Evolutionary conservation across 352 stramenopile genomes (phyloP).

Genomic region (Achlya hypogyna): DNA sequence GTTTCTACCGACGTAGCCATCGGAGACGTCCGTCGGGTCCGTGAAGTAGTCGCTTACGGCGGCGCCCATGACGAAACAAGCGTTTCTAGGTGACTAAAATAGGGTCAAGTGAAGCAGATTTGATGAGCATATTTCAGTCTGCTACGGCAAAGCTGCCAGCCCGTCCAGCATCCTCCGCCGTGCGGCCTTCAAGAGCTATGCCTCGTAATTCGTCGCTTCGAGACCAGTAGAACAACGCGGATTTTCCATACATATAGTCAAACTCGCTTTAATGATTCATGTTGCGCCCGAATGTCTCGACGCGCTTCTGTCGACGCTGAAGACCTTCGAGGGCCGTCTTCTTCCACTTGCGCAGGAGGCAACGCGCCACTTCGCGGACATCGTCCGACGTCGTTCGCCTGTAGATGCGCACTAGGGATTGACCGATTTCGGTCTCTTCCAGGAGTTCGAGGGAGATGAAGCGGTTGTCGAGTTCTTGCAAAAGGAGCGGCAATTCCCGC

Average conservation of each 20-base stretch:
- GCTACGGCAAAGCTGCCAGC: no score
- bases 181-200: no score
- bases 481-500: slow-evolving; percentile 28
- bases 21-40: slow-evolving; percentile 7
- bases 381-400: slow-evolving; percentile 30
- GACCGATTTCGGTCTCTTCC: slow-evolving; percentile 52
- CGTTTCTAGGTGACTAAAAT: slow-evolving; percentile 9
- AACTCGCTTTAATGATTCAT: slow-evolving; percentile 60
- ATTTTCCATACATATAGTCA: no score
- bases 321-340: slow-evolving; percentile 54
- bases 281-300: slow-evolving; percentile 63
- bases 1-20: slow-evolving; percentile 15
- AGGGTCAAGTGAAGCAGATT: no score
- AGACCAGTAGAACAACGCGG: no score
- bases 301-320: slow-evolving; percentile 37
- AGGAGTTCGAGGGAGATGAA: slow-evolving; percentile 78
- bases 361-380: slow-evolving; percentile 30
- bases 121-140: no score
- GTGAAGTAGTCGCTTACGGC: slow-evolving; percentile 19
- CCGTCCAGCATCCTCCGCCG: no score
- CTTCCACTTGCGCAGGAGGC: slow-evolving; percentile 60
- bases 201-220: no score
- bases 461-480: slow-evolving; percentile 47
- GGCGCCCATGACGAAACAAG: not conserved
- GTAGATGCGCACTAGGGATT: slow-evolving; percentile 31